Conservation (phyloP, 768 basidiomycete species). For the Suillus clintonianus region DNA sequence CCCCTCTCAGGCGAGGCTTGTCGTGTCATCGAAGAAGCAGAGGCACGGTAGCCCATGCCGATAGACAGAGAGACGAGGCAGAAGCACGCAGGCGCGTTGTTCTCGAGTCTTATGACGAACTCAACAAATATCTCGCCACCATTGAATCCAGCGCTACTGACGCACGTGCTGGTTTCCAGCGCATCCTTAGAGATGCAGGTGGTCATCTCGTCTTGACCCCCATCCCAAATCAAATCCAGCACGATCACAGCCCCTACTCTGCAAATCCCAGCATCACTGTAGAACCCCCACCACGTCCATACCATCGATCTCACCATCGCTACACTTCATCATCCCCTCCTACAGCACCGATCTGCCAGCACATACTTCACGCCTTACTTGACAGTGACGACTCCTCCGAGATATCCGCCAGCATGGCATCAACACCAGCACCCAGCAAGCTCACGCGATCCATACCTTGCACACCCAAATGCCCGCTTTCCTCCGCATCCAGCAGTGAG, state of each 20-base stretch:
- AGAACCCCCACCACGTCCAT: too few relatives aligned
- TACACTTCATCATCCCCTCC: too few relatives aligned
- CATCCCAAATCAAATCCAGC: constrained; percentile 23
- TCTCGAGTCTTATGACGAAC: too few relatives aligned
- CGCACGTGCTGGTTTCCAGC: constrained; percentile 49
- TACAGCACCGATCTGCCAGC: background rate
- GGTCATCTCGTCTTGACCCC: constrained; percentile 41
- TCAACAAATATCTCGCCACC: too few relatives aligned
- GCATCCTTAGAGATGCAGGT: constrained; percentile 44
- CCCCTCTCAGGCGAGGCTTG: too few relatives aligned
- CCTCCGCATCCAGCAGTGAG: constrained; percentile 35
- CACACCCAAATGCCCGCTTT: constrained; percentile 57
- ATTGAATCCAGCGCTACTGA: too few relatives aligned
- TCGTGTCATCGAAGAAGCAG: too few relatives aligned
- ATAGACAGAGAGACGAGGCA: too few relatives aligned
- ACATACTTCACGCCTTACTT: background rate
- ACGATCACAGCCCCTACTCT: constrained; percentile 16
- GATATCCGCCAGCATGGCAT: constrained; percentile 1
- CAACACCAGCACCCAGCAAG: constrained; percentile 36
- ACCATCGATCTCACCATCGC: too few relatives aligned
- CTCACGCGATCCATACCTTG: constrained; percentile 46
- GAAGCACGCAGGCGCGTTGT: too few relatives aligned
- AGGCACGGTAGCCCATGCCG: too few relatives aligned
- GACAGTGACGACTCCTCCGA: constrained; percentile 9
- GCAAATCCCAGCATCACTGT: constrained; percentile 28